Base-by-base conservation (phyloP, 148 eudicot genomes). In the Rhododendron henanense region DNA sequence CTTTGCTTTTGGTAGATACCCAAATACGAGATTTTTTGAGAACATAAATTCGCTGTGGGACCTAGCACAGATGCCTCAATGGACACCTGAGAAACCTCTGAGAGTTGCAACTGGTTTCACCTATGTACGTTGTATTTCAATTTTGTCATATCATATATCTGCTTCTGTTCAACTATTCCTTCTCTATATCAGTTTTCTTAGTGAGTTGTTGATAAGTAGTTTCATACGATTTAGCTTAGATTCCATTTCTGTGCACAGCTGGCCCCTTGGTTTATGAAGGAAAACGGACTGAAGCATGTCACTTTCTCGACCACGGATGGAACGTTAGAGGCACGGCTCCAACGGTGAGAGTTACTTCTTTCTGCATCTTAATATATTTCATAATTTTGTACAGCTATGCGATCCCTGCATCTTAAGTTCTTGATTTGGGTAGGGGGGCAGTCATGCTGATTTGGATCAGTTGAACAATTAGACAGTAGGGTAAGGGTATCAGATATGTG, bases 61-160 rank as follows among this genome's bases (percentile, higher is more conserved):
- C 88, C 94, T 97, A 85, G 98, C 94, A 48, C 89, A 92, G 89
- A 97, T 97, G 98, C 96, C 99, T 75, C 96, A 93, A 81, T 97
- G 99, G 99, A 97, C 98, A 83, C 91, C 94, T 57, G 94, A 95
- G 86, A 95, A 88, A 82, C 99, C 99, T 88, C 93, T 97, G 48
- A 90, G 98, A 90, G 94, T 97, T 83, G 96, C 98, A 67, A 95
- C 98, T 83, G 98, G 98, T 85, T 97, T 97, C 91, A 93, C 98
- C 88, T 91, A 95, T 90, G 99, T 97, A 93, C 79, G 93, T 74
- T 78, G 39, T 35, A n/a, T n/a, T n/a, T n/a, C n/a, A n/a, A 41
- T 41, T 41, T 41, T 41, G 45, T 41, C 45, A 5, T 41, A 3
- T 48, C 57, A 79, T 59, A 37, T 37, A 86, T 59, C 51, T 85